phyloP scores from a whole-genome alignment of 129 eudicot species.

The Glebionis coronaria region DNA sequence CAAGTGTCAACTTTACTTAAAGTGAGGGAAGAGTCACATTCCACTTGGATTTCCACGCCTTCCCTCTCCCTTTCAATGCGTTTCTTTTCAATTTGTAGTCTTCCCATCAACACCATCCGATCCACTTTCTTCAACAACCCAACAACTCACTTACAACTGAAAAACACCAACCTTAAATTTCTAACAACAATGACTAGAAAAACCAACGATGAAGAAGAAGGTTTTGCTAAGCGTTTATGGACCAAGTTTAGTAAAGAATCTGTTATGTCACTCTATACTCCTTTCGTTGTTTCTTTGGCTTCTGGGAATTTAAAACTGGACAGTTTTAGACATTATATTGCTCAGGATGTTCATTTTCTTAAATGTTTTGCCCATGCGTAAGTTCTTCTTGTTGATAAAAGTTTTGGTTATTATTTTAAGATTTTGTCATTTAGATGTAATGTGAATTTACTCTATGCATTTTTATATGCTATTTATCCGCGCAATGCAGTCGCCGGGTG shows the following conservation, averaged over 20 bases:
- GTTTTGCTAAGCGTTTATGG: constrained; percentile 32
- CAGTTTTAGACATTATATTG: constrained; percentile 67
- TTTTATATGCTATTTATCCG: too few species aligned
- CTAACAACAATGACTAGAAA: constrained; percentile 22
- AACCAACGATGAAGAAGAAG: constrained; percentile 19
- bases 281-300: constrained; percentile 36
- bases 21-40: background rate
- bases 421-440: too few species aligned
- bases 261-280: constrained; percentile 32
- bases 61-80: constrained; percentile 19
- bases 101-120: constrained; percentile 16
- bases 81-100: constrained; percentile 12
- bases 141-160: constrained; percentile 9
- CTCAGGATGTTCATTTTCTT: constrained; percentile 84
- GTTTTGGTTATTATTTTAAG: too few species aligned
- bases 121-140: constrained; percentile 9
- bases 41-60: background rate
- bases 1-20: background rate
- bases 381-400: constrained; percentile 13
- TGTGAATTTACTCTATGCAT: too few species aligned
- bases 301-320: constrained; percentile 51
- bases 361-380: constrained; percentile 75
- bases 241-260: constrained; percentile 22
- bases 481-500: too few species aligned
- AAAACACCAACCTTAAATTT: constrained; percentile 12